phyloP scores from a whole-genome alignment of 768 basidiomycete species.

The Daedalea quercina region DNA sequence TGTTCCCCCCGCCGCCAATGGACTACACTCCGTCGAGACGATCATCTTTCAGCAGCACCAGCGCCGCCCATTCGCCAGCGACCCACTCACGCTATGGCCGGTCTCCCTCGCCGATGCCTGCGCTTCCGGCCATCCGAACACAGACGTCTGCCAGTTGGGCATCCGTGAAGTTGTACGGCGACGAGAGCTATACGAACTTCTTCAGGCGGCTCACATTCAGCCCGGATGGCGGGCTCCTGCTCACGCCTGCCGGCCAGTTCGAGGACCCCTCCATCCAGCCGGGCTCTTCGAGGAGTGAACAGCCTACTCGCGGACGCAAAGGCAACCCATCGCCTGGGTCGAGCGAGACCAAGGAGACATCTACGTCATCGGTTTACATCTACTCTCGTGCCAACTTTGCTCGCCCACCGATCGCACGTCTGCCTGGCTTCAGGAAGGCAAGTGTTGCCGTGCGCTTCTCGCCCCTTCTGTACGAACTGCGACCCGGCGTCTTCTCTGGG shows the following conservation, averaged over 20 bases:
- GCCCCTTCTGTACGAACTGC: slow-evolving; percentile 88
- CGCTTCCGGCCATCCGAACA: slow-evolving; percentile 87
- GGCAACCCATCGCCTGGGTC: slow-evolving; percentile 38
- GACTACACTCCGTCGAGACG: slow-evolving; percentile 58
- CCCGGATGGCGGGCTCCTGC: slow-evolving; percentile 86
- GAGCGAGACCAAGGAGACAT: slow-evolving; percentile 28
- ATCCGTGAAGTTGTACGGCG: slow-evolving; percentile 82
- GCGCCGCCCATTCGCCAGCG: slow-evolving; percentile 68
- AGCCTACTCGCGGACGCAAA: slow-evolving; percentile 52
- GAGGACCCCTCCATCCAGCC: slow-evolving; percentile 76
- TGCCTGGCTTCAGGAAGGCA: slow-evolving; percentile 95
- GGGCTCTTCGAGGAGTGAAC: slow-evolving; percentile 28
- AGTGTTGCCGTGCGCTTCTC: slow-evolving; percentile 93
- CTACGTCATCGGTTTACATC: slow-evolving; percentile 75
- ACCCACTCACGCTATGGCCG: slow-evolving; percentile 61
- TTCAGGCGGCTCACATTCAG: slow-evolving; percentile 92
- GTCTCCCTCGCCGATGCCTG: slow-evolving; percentile 86
- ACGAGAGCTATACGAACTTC: slow-evolving; percentile 93
- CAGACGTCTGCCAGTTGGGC: slow-evolving; percentile 52
- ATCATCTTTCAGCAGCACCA: slow-evolving; percentile 71
- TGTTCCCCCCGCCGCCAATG: slow-evolving; percentile 60
- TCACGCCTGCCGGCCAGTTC: slow-evolving; percentile 96
- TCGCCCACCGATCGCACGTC: slow-evolving; percentile 85
- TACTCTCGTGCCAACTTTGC: slow-evolving; percentile 95
- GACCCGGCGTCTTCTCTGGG: slow-evolving; percentile 43